Evolutionary conservation across 2,329 filamentous ascomycete genomes (phyloP).

Genomic region (Colletotrichum paranaense): DNA sequence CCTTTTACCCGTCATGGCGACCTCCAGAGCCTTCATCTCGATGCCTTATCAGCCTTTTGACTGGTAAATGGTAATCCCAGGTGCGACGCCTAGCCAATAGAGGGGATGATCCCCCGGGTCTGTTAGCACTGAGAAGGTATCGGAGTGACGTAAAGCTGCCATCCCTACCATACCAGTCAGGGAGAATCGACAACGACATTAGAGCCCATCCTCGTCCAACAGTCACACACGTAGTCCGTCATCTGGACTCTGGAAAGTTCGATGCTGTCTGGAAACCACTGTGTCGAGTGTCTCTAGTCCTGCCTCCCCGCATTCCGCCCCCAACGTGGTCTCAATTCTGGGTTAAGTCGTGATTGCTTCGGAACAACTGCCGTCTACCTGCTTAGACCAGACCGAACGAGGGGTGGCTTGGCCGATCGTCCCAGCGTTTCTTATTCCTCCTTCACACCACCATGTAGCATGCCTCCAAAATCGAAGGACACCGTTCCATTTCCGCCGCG

Average conservation of each 20-base stretch:
- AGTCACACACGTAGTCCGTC: neutral
- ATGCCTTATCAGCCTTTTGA: slow-evolving; percentile 11
- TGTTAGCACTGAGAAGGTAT: neutral
- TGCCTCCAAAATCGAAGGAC: neutral
- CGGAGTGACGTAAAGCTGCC: slow-evolving; percentile 20
- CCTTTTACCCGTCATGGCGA: neutral
- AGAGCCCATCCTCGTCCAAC: neutral
- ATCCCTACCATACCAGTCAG: slow-evolving; percentile 29
- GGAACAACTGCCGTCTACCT: slow-evolving; percentile 14
- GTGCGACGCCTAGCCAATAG: neutral
- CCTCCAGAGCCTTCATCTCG: neutral
- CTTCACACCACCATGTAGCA: slow-evolving; percentile 3
- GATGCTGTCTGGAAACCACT: neutral
- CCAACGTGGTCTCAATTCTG: slow-evolving; percentile 10
- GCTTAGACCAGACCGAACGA: slow-evolving; percentile 1
- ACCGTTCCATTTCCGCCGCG: neutral
- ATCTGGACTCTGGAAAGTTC: neutral
- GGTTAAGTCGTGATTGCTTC: slow-evolving; percentile 1
- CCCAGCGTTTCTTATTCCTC: neutral
- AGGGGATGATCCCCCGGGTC: slow-evolving; percentile 10
- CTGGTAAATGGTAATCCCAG: neutral
- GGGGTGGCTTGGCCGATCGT: slow-evolving; percentile 2
- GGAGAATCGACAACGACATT: slow-evolving; percentile 2
- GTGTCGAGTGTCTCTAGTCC: neutral
- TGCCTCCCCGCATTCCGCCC: slow-evolving; percentile 26